These are phyloP conservation scores for Linaria vulgaris DNA, from an alignment of 257 asterid species.

Conservation along the genomic window DNA sequence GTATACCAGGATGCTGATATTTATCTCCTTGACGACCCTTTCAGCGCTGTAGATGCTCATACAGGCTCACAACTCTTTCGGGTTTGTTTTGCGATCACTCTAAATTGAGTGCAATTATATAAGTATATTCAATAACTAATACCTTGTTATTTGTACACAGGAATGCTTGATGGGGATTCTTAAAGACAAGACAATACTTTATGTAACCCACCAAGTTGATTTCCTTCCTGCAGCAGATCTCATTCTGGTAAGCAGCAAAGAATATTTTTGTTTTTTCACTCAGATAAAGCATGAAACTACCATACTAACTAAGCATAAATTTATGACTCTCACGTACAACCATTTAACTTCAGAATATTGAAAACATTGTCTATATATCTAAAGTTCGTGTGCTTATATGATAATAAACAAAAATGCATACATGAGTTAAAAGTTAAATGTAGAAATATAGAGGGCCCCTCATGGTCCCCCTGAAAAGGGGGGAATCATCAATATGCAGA, in stretches of 20 bases:
- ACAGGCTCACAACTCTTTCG: constrained; percentile 36
- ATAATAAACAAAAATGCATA: too few species aligned
- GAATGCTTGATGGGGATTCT: constrained; percentile 90
- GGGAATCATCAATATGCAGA: too few species aligned
- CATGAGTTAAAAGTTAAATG: too few species aligned
- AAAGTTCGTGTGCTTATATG: too few species aligned
- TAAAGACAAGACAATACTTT: constrained; percentile 79
- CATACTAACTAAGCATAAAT: not conserved
- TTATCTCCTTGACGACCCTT: constrained; percentile 34
- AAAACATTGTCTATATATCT: too few species aligned
- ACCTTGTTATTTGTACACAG: constrained; percentile 33
- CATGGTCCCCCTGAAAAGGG: too few species aligned
- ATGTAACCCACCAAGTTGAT: constrained; percentile 92
- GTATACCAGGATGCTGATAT: constrained; percentile 34
- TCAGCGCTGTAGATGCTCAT: constrained; percentile 36
- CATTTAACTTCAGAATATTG: too few species aligned
- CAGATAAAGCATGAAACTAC: constrained; percentile 8
- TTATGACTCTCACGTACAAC: too few species aligned
- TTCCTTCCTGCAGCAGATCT: constrained; percentile 94
- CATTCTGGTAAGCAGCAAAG: constrained; percentile 49
- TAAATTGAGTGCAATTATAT: too few species aligned
- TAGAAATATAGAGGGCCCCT: too few species aligned
- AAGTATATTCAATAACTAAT: too few species aligned
- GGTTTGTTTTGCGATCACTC: constrained; percentile 34
- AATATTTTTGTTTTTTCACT: not conserved